Conservation (phyloP, 108 stramenopile species). For the Fistulifera pelliculosa region DNA sequence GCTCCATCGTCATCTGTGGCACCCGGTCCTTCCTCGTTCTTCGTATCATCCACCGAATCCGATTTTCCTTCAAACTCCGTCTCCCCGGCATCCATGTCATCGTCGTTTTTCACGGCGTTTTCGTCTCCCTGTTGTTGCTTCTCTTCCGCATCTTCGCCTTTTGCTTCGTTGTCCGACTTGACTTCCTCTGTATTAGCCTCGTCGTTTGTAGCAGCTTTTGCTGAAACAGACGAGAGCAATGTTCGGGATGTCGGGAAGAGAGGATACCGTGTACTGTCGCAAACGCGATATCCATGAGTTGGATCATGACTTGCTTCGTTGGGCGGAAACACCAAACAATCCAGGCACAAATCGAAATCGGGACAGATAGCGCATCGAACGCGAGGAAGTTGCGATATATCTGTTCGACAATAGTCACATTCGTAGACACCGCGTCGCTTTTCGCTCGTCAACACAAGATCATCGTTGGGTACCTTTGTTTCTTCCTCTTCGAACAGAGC, state of each 20-base stretch:
- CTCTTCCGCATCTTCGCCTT: neutral
- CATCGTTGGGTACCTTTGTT: neutral
- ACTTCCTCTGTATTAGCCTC: too few species aligned
- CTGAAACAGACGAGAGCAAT: neutral
- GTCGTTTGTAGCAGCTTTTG: conserved; percentile 3
- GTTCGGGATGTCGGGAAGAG: conserved; percentile 51
- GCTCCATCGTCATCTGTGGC: neutral
- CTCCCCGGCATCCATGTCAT: conserved; percentile 6
- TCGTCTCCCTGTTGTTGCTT: neutral
- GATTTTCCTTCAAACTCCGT: conserved; percentile 18
- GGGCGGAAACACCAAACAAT: conserved; percentile 57
- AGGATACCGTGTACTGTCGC: conserved; percentile 71
- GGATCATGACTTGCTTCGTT: conserved; percentile 43
- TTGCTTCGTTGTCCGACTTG: neutral
- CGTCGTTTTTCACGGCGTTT: conserved; percentile 5
- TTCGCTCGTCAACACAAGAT: conserved; percentile 56
- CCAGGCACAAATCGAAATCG: conserved; percentile 85
- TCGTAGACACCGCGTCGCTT: conserved; percentile 75
- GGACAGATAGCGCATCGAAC: conserved; percentile 75
- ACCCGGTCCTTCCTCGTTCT: neutral
- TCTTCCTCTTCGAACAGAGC: too few species aligned
- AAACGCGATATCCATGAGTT: conserved; percentile 70
- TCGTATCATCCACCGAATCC: conserved; percentile 1
- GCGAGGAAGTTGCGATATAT: conserved; percentile 72
- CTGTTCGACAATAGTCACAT: conserved; percentile 82